These are phyloP conservation scores for Globisporangium cederbergense DNA, from an alignment of 352 stramenopile genomes.

Conservation along the genomic window DNA sequence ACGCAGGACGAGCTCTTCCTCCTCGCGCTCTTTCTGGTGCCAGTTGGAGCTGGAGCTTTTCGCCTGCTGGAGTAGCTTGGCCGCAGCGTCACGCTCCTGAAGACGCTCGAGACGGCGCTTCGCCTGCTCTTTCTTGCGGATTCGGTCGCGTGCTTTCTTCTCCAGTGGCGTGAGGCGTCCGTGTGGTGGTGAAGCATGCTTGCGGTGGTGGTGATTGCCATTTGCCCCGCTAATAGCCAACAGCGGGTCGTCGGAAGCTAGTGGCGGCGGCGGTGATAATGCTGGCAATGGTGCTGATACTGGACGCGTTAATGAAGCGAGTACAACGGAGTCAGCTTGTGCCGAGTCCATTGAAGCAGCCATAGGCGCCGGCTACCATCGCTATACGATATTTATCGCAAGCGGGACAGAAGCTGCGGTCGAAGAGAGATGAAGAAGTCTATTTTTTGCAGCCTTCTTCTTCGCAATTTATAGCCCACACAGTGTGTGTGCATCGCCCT, in stretches of 20 bases:
- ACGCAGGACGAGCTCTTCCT: constrained; percentile 68
- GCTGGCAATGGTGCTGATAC: neutral
- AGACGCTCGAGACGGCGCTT: constrained; percentile 33
- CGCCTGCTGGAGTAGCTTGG: constrained; percentile 23
- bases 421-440: too few relatives aligned
- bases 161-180: constrained; percentile 39
- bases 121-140: constrained; percentile 49
- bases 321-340: neutral
- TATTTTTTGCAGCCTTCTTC: neutral
- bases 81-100: constrained; percentile 31
- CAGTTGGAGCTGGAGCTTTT: constrained; percentile 29
- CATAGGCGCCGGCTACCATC: neutral
- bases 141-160: constrained; percentile 47
- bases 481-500: too few relatives aligned
- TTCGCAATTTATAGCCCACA: neutral
- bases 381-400: neutral
- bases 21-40: constrained; percentile 42
- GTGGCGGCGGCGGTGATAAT: neutral
- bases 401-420: neutral
- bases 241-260: neutral
- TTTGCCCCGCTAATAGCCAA: neutral
- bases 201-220: too few relatives aligned
- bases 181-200: neutral
- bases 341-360: neutral
- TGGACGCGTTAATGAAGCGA: neutral